These are phyloP conservation scores for Brassica hybrid DNA, from an alignment of 441 rosid genomes.

Conservation along the genomic window DNA sequence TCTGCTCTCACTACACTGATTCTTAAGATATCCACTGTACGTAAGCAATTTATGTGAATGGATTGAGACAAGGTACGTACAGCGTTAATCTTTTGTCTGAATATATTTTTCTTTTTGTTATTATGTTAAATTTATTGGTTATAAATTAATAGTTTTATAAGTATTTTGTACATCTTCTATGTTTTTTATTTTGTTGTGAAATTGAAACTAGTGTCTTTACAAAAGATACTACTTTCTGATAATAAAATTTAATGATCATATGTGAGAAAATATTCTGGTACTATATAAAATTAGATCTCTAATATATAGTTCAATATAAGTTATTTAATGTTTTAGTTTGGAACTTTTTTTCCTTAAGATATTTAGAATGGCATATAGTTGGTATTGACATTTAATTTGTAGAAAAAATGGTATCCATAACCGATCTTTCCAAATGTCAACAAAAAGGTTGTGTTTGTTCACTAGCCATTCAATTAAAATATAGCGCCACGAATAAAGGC, in stretches of 20 bases:
- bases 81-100: not conserved
- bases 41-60: not conserved
- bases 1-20: not conserved
- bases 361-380: constrained; percentile 14
- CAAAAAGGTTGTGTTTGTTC: constrained; percentile 36
- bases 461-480: constrained; percentile 28
- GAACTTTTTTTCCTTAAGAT: not conserved
- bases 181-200: not conserved
- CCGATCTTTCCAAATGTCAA: constrained; percentile 30
- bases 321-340: not conserved
- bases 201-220: not conserved
- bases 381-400: constrained; percentile 32
- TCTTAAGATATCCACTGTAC: constrained; percentile 2
- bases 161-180: not conserved
- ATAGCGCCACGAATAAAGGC: constrained; percentile 10
- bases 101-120: not conserved
- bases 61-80: not conserved
- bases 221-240: not conserved
- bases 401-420: constrained; percentile 24
- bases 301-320: not conserved
- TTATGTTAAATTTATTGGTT: not conserved
- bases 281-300: not conserved
- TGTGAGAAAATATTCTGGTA: not conserved
- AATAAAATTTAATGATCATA: not conserved
- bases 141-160: not conserved